Conservation (phyloP, 495 filamentous ascomycete species). For the Xylaria cubensis region DNA sequence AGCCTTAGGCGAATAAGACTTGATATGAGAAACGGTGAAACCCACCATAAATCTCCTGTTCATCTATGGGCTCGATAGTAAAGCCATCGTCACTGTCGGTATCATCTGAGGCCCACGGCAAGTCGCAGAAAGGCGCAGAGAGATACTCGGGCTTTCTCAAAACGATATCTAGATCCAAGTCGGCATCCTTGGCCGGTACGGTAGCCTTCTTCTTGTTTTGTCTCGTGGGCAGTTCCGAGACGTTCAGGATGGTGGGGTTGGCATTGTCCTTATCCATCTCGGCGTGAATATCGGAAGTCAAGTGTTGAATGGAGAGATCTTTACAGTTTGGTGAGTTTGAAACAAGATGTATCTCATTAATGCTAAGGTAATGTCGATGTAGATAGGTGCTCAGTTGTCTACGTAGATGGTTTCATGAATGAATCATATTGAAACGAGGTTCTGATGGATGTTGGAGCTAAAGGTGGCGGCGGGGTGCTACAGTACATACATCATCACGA, state of each 20-base stretch:
- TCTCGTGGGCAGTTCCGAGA: constrained; percentile 88
- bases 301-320: neutral
- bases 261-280: constrained; percentile 64
- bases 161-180: constrained; percentile 46
- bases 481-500: neutral
- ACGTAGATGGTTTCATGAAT: neutral
- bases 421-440: neutral
- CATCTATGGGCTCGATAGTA: constrained; percentile 82
- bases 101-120: constrained; percentile 33
- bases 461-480: neutral
- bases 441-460: neutral
- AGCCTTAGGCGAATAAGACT: neutral
- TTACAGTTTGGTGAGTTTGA: neutral
- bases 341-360: neutral
- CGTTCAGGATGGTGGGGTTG: constrained; percentile 91
- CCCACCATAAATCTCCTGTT: constrained; percentile 94
- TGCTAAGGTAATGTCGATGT: neutral
- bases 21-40: constrained; percentile 14
- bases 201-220: constrained; percentile 54
- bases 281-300: neutral
- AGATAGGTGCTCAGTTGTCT: neutral
- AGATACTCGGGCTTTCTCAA: constrained; percentile 41
- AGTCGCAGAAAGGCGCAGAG: constrained; percentile 37
- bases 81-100: constrained; percentile 62
- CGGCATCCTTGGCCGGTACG: constrained; percentile 35